Evolutionary conservation across 1,284 basidiomycete genomes (phyloP).

Genomic region (Ceratobasidium sp.): DNA sequence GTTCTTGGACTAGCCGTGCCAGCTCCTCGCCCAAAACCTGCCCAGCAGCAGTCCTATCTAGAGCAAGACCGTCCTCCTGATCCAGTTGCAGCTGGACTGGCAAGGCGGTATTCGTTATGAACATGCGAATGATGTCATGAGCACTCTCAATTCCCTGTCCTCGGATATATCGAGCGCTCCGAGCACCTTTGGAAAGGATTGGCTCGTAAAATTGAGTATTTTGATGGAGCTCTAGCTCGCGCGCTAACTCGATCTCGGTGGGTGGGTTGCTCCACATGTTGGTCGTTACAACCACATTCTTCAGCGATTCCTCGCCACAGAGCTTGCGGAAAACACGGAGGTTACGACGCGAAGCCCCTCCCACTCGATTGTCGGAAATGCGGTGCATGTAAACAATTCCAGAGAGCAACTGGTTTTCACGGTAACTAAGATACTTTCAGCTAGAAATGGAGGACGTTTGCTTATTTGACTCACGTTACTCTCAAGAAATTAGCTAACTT

Average conservation of each 20-base stretch:
- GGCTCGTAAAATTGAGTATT: slow-evolving; percentile 13
- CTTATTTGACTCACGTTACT: slow-evolving; percentile 4
- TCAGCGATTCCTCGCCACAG: slow-evolving; percentile 53
- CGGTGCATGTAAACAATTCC: slow-evolving; percentile 57
- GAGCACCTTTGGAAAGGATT: slow-evolving; percentile 13
- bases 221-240: slow-evolving; percentile 7
- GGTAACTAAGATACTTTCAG: slow-evolving; percentile 49
- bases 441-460: no score
- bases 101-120: neutral
- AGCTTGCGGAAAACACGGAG: slow-evolving; percentile 54
- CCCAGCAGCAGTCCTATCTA: slow-evolving; percentile 29
- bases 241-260: neutral
- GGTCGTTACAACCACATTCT: slow-evolving; percentile 54
- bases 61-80: neutral
- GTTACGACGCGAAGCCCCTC: slow-evolving; percentile 52
- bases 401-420: slow-evolving; percentile 49
- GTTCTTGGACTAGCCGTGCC: neutral
- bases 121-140: slow-evolving; percentile 25
- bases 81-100: slow-evolving; percentile 6
- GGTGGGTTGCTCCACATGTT: slow-evolving; percentile 57
- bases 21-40: slow-evolving; percentile 13
- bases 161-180: slow-evolving; percentile 14
- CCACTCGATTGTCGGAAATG: slow-evolving; percentile 52
- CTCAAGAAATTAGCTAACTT: slow-evolving; percentile 32
- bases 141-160: slow-evolving; percentile 1